phyloP scores from a whole-genome alignment of 345 rosid species.

The Populus davidiana region DNA sequence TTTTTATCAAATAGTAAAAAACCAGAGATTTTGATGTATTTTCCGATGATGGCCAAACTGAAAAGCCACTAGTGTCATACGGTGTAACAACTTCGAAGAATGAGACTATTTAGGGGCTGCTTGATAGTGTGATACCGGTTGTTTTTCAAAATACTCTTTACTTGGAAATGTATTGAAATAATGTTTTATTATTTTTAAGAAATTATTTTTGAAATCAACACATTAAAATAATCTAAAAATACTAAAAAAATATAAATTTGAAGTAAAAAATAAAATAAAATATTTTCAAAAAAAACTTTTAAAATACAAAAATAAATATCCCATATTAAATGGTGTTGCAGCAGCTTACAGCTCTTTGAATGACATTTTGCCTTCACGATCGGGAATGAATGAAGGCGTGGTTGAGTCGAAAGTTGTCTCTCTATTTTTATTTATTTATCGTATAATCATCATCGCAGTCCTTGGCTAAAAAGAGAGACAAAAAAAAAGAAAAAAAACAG shows the following conservation, averaged over 20 bases:
- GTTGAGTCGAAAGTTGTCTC: neutral
- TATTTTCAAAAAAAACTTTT: too few relatives aligned
- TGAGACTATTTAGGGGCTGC: conserved; percentile 1
- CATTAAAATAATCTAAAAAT: too few relatives aligned
- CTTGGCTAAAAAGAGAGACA: neutral
- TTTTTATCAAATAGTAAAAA: too few relatives aligned
- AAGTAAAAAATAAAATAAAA: too few relatives aligned
- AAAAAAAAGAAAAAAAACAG: neutral
- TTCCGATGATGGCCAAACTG: conserved; percentile 18
- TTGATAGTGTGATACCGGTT: accelerated
- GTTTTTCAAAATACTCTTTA: neutral
- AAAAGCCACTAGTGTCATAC: conserved; percentile 25
- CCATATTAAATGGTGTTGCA: too few relatives aligned
- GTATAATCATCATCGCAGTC: neutral
- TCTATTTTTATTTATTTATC: too few relatives aligned
- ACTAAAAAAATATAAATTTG: too few relatives aligned
- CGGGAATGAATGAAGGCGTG: conserved; percentile 14
- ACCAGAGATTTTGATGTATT: neutral
- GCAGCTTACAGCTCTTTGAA: neutral
- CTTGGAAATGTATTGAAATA: too few relatives aligned
- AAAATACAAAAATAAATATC: too few relatives aligned
- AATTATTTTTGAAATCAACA: too few relatives aligned
- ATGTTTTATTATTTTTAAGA: too few relatives aligned
- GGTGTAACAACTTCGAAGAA: conserved; percentile 21
- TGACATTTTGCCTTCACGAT: conserved; percentile 24